Conservation (phyloP, 1,284 basidiomycete species). For the Psilocybe mexicana region DNA sequence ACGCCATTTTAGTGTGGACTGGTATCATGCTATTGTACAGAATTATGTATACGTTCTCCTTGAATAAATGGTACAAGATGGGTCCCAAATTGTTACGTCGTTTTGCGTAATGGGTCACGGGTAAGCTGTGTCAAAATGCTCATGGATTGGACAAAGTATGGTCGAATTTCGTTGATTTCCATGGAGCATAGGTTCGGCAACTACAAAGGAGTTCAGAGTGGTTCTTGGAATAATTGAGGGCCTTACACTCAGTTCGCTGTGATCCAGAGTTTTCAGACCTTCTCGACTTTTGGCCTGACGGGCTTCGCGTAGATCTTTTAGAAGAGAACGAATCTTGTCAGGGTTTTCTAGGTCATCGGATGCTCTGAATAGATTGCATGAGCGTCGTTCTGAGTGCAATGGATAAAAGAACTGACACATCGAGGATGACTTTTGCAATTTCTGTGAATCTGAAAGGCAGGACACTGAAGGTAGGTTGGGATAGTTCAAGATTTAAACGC, state of each 20-base stretch:
- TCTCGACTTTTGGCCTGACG: constrained; percentile 91
- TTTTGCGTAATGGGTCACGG: constrained; percentile 20
- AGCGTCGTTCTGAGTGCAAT: neutral
- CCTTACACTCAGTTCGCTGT: constrained; percentile 76
- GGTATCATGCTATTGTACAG: neutral
- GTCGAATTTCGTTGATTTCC: constrained; percentile 91
- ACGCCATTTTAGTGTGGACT: neutral
- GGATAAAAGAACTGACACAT: constrained; percentile 64
- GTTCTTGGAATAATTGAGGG: neutral
- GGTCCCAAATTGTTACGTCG: neutral
- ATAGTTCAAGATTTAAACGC: constrained; percentile 69
- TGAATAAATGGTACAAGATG: neutral
- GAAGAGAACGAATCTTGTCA: constrained; percentile 78
- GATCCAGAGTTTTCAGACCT: constrained; percentile 74
- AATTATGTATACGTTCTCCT: neutral
- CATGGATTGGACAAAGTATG: constrained; percentile 87
- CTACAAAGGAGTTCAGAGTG: constrained; percentile 39
- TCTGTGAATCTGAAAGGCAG: constrained; percentile 89
- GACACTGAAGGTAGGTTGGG: constrained; percentile 68
- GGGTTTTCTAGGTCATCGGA: constrained; percentile 86
- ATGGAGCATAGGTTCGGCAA: constrained; percentile 85
- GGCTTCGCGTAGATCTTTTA: constrained; percentile 94
- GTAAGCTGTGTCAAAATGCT: constrained; percentile 53
- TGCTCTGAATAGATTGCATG: constrained; percentile 54
- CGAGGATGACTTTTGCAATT: constrained; percentile 85